These are phyloP conservation scores for Apophysomyces ossiformis DNA, from an alignment of 371 early-diverging fungal genomes.

Conservation along the genomic window DNA sequence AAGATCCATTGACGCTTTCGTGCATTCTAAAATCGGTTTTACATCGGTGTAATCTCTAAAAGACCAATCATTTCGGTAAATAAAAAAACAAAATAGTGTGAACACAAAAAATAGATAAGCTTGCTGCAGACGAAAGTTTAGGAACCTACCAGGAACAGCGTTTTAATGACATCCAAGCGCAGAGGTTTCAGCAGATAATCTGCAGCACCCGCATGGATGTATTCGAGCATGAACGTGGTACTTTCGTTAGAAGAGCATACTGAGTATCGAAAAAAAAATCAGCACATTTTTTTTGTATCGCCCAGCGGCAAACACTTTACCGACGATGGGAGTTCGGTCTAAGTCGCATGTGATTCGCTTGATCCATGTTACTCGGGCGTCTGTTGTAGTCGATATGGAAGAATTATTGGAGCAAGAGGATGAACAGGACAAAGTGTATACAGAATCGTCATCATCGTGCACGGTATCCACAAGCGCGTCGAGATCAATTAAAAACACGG, in stretches of 20 bases:
- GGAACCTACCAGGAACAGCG: conserved; percentile 54
- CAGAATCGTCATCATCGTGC: conserved; percentile 11
- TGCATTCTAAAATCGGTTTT: conserved; percentile 21
- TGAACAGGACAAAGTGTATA: conserved; percentile 20
- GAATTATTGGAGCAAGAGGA: conserved; percentile 10
- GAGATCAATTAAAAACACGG: conserved; percentile 29
- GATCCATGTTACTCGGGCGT: conserved; percentile 11
- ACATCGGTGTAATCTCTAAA: conserved; percentile 23
- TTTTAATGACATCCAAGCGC: conserved; percentile 53
- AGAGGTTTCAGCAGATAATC: conserved; percentile 62
- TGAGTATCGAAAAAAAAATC: conserved; percentile 19
- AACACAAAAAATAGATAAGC: not conserved
- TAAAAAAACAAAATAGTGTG: not conserved
- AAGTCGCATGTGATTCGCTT: conserved; percentile 22
- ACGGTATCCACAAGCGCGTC: conserved; percentile 21
- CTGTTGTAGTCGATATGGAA: not conserved
- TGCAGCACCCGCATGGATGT: conserved; percentile 58
- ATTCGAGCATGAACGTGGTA: conserved; percentile 41
- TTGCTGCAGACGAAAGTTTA: not conserved
- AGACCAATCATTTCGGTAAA: not conserved
- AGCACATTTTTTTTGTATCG: too few species aligned
- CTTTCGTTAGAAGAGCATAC: conserved; percentile 43
- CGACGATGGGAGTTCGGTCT: conserved; percentile 11
- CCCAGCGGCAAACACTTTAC: not conserved
- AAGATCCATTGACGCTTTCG: conserved; percentile 17